Evolutionary conservation across 345 rosid genomes (phyloP), one percentile per base, ranked within the genome.

Genomic region (Cardamine occulta): DNA sequence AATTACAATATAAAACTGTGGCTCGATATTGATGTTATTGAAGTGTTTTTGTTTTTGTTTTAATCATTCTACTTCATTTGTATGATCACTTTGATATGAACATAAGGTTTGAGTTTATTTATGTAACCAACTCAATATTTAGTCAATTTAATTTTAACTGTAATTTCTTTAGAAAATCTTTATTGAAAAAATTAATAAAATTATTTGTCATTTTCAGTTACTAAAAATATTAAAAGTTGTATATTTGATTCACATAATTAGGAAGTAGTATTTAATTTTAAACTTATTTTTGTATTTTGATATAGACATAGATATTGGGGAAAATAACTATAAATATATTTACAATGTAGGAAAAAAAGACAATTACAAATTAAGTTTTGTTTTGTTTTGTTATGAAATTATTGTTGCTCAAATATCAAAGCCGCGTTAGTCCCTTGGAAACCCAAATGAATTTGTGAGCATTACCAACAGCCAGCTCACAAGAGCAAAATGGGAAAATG

Each of bases 391-490:
- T 3, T 44, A 32, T 55, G 58, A 34, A 45, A 40, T 1, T 45
- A 8, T 32, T 74, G 3, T 5, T 15, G 8, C 58, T 44, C 4
- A 65, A 74, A 26, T 59, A 68, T 51, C 34, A 31, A 51, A 75
- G 52, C 58, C 70, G 74, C 58, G 80, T 76, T 31, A 40, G 34
- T 31, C 6, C 6, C 5, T 14, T 40, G 63, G 62, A 60, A 74
- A 49, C 29, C n/a, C 23, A 62, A 34, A 68, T 29, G 21, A 42
- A 76, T 35, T 18, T 29, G 74, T 39, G 68, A 59, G 8, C 62
- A 52, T 60, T 59, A 67, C 74, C 68, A 60, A 37, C 53, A 60
- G 74, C 79, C 79, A 76, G 79, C 79, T 76, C 56, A 61, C 6
- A 53, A 60, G n/a, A 61, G 55, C 29, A 47, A 68, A 68, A 23